phyloP scores from a whole-genome alignment of 805 yeast genomes.

The Tetrapisispora iriomotensis region DNA sequence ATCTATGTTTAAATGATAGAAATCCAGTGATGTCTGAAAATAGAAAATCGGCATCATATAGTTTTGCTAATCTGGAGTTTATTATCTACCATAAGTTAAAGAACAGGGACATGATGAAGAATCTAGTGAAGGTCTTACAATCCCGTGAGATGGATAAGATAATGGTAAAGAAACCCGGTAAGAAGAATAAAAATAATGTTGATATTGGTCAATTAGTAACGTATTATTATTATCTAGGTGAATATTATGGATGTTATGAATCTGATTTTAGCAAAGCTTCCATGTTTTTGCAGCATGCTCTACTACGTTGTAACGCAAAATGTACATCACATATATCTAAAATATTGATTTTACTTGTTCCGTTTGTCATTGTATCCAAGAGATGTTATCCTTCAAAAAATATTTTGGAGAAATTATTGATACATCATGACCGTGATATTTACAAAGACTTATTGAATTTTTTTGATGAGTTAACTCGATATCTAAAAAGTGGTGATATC shows the following conservation, averaged over 20 bases:
- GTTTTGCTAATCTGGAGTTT: constrained; percentile 60
- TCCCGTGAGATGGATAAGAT: constrained; percentile 29
- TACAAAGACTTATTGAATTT: constrained; percentile 33
- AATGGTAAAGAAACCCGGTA: background rate
- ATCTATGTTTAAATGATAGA: constrained; percentile 69
- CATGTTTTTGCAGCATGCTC: constrained; percentile 42
- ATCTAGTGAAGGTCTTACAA: constrained; percentile 58
- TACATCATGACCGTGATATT: background rate
- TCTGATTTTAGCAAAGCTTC: constrained; percentile 47
- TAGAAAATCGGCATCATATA: constrained; percentile 57
- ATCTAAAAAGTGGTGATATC: constrained; percentile 48
- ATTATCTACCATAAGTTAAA: constrained; percentile 56
- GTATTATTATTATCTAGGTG: constrained; percentile 54
- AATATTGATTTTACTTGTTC: constrained; percentile 53
- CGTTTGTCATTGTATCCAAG: constrained; percentile 45
- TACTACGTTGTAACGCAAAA: constrained; percentile 10
- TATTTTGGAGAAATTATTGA: constrained; percentile 30
- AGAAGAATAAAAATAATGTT: background rate
- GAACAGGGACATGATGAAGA: constrained; percentile 63
- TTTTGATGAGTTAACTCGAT: constrained; percentile 40
- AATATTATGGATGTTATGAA: constrained; percentile 50
- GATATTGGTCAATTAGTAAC: background rate
- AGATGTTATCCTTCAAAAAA: constrained; percentile 37
- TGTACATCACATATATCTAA: constrained; percentile 15
- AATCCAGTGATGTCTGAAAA: constrained; percentile 39